phyloP scores from a whole-genome alignment of 345 rosid species.

The Arabidopsis suecica region DNA sequence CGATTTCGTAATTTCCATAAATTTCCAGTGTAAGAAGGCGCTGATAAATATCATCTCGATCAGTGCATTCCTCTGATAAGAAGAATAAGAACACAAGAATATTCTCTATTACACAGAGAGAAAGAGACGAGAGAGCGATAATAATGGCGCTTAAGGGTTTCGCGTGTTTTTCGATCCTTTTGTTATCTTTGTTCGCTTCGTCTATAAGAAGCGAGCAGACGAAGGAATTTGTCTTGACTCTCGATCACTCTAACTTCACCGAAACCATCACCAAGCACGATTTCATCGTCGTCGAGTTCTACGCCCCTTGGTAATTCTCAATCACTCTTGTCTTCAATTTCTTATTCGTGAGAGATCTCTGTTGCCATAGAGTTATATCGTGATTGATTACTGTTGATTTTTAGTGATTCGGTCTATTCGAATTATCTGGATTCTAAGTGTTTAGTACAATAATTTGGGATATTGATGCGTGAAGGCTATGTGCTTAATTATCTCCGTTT shows the following conservation, averaged over 20 bases:
- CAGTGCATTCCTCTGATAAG: background rate
- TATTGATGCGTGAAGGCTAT: background rate
- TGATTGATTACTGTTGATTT: slow-evolving; percentile 1
- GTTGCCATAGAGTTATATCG: background rate
- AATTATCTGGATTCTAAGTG: background rate
- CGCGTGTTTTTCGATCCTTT: slow-evolving; percentile 44
- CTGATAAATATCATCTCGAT: slow-evolving; percentile 2
- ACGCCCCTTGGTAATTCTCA: slow-evolving; percentile 84
- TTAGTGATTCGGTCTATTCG: background rate
- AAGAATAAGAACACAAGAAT: background rate
- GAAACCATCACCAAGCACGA: slow-evolving; percentile 77
- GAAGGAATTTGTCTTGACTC: slow-evolving; percentile 81
- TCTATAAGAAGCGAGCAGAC: slow-evolving; percentile 56
- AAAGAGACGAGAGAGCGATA: slow-evolving; percentile 21
- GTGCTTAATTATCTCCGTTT: background rate
- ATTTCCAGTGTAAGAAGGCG: background rate
- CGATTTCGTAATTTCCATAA: slow-evolving; percentile 1
- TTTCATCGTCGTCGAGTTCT: slow-evolving; percentile 92
- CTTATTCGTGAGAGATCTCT: background rate
- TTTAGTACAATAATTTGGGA: background rate
- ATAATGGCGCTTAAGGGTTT: slow-evolving; percentile 58
- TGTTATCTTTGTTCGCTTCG: slow-evolving; percentile 47
- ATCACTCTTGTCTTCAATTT: background rate
- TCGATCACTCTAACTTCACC: slow-evolving; percentile 87
- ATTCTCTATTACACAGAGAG: background rate